Evolutionary conservation across 2,329 filamentous ascomycete genomes (phyloP), one percentile per base, ranked within the genome.

Genomic region (Botrytis deweyae): DNA sequence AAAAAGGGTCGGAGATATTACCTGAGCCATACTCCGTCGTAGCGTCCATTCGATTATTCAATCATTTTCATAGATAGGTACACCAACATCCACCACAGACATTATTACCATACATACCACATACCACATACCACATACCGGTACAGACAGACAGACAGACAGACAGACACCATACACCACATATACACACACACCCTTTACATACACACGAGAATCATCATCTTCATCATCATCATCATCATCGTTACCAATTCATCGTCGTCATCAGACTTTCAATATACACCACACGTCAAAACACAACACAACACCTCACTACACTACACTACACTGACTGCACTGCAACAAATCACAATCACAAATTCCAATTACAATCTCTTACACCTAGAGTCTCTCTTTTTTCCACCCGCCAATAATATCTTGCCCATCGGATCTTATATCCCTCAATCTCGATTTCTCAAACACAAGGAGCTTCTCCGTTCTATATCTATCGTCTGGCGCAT

Each of bases 41-140:
- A 67, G 44, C 33, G 44, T 67, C 44, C 38, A 52, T 38, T 67
- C 44, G 44, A 67, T 38, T 25, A 55, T 55, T 67, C 64, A 49
- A 22, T 66, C 64, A 66, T 66, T 52, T 66, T 38, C 29, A 49
- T 49, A 66, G 64, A 49, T 49, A 66, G 64, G 22, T 52, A n/a
- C 29, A 66, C 44, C 12, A 66, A 66, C 25, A 33, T 38, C n/a
- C 64, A 36, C 20, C 42, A 22, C 49, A 52, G 16, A 22, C 46
- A 52, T 49, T 52, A n/a, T 49, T 52, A n/a, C 49, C 46, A 7
- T 14, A n/a, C 25, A 52, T n/a, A 25, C 49, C 22, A 36, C 42
- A 66, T n/a, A 67, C 49, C 33, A 33, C 33, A 33, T 29, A 67
- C 49, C 33, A 33, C 33, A 33, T 29, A 67, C 49, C 29, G 49